Evolutionary conservation across 495 filamentous ascomycete species (phyloP).

Genomic region (Darksidea phi): DNA sequence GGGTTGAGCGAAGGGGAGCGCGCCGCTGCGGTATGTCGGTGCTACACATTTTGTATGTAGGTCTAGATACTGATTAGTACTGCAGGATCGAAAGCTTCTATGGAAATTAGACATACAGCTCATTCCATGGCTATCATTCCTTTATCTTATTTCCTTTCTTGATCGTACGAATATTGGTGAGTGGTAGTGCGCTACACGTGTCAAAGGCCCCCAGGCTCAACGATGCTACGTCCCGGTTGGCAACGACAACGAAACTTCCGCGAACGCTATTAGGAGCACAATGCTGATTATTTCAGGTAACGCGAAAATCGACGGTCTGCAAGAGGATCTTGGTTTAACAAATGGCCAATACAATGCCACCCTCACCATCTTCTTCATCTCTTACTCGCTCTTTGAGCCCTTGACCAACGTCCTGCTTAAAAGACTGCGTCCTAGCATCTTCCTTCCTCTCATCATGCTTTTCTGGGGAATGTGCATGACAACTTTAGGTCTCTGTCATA

Average conservation of each 20-base stretch:
- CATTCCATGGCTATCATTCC: constrained; percentile 79
- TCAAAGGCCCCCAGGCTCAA: no score
- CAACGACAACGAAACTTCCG: no score
- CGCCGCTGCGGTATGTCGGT: constrained; percentile 59
- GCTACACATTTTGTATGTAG: background rate
- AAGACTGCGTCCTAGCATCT: constrained; percentile 44
- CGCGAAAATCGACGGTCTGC: constrained; percentile 75
- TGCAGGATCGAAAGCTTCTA: constrained; percentile 49
- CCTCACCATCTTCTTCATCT: constrained; percentile 88
- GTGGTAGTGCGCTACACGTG: background rate
- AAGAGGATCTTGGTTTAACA: constrained; percentile 62
- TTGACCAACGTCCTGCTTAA: constrained; percentile 88
- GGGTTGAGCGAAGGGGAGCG: constrained; percentile 66
- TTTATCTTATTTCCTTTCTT: constrained; percentile 83
- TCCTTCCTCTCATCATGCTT: constrained; percentile 57
- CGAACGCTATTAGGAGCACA: no score
- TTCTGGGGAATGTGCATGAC: constrained; percentile 76
- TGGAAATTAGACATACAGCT: constrained; percentile 69
- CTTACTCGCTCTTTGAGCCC: constrained; percentile 84
- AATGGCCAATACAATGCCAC: constrained; percentile 71
- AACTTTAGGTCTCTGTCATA: constrained; percentile 77
- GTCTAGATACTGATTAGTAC: background rate
- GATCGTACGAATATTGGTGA: constrained; percentile 60
- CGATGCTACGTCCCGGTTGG: no score
- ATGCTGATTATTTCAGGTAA: constrained; percentile 51